Evolutionary conservation across 2,329 filamentous ascomycete genomes (phyloP).

Genomic region (Eutypa lata): DNA sequence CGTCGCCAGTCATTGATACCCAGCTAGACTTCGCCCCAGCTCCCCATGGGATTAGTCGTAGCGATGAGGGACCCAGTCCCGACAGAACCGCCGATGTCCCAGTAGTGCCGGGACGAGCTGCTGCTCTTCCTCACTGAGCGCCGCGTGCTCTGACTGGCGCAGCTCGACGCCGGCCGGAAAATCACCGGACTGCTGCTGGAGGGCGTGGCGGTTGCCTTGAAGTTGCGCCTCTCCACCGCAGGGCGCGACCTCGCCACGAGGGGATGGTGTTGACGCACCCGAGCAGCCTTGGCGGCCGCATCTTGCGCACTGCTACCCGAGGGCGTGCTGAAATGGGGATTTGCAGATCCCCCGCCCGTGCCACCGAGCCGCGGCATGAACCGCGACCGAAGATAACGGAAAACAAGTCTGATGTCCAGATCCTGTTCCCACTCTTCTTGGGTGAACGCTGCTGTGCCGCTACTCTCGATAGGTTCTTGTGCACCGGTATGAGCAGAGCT

Average conservation of each 20-base stretch:
- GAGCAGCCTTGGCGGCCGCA: slow-evolving; percentile 71
- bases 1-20: no score
- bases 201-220: slow-evolving; percentile 44
- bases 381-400: slow-evolving; percentile 77
- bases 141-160: slow-evolving; percentile 83
- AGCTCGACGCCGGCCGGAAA: slow-evolving; percentile 60
- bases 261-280: slow-evolving; percentile 86
- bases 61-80: slow-evolving; percentile 72
- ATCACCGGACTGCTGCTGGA: slow-evolving; percentile 46
- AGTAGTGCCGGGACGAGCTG: slow-evolving; percentile 79
- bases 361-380: slow-evolving; percentile 55
- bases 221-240: slow-evolving; percentile 53
- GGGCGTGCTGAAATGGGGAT: slow-evolving; percentile 45
- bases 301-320: slow-evolving; percentile 50
- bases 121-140: slow-evolving; percentile 57
- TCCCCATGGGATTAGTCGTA: slow-evolving; percentile 65
- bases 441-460: slow-evolving; percentile 39
- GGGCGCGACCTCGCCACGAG: slow-evolving; percentile 64
- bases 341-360: slow-evolving; percentile 38
- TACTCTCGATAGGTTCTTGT: slow-evolving; percentile 15
- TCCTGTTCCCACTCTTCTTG: slow-evolving; percentile 93
- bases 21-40: slow-evolving; percentile 69
- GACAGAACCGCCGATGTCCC: slow-evolving; percentile 82
- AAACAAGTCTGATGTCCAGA: slow-evolving; percentile 86
- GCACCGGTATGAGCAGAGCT: slow-evolving; percentile 4